Evolutionary conservation across 352 stramenopile species (phyloP), one percentile per base, ranked within the genome.

Genomic region (Plasmopara muralis): DNA sequence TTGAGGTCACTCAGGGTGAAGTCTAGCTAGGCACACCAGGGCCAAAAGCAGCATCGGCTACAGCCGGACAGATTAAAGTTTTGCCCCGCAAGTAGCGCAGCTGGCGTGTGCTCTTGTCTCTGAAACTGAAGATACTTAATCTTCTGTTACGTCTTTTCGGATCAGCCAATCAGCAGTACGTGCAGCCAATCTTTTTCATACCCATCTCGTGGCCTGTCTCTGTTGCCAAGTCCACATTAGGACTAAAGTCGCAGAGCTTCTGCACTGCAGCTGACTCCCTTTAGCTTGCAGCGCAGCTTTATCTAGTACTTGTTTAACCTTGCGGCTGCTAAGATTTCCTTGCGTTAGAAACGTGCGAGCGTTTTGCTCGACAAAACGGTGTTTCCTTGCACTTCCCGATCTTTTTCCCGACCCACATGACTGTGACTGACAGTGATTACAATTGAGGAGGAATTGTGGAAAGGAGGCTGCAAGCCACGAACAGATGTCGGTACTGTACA

Each of bases 371-470:
- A 38, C 9, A 4, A 14, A 9, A 38, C 1, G 13, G 33, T 14
- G 20, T 1, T 25, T 25, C 20, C 20, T 38, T 38, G 9, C 18
- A 25, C 13, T 8, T 13, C 20, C 46, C 52, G 53, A 66, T 62
- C 45, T 60, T 58, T 57, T 49, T 43, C 47, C 47, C 44, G 40
- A 55, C 31, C 40, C 20, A 52, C 28, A 48, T 48, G 47, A 57
- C 34, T 47, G 33, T 48, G 47, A 57, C 34, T 47, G 33, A 38
- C 43, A 28, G 45, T 46, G 18, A 34, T 40, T 43, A 55, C 45
- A 39, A 68, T 54, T 68, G 55, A 68, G 25, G 60, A 68, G 37
- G 60, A 68, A 68, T 47, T 35, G 20, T 56, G 46, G 55, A 68
- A 68, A 54, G 20, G 53, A 56, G 34, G 18, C 31, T 16, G 34